Evolutionary conservation across 306 rosid genomes (phyloP), one percentile per base, ranked within the genome.

Genomic region (Mucuna pruriens): DNA sequence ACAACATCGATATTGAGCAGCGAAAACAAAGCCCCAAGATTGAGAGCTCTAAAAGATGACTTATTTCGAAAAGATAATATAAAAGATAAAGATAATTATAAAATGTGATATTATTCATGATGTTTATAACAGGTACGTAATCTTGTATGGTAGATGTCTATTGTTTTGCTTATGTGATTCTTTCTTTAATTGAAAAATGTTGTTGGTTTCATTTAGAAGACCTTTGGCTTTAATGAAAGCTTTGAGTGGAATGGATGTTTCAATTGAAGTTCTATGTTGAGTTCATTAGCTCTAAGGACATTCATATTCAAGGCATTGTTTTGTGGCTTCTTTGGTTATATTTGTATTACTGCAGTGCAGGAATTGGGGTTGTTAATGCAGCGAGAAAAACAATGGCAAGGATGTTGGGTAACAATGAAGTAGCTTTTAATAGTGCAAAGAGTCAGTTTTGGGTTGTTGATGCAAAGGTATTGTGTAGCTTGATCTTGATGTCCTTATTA

Each of bases 371-470:
- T 83, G 88, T 96, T 66, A 93, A 96, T 67, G 87, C 97, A 58
- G 97, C 93, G 42, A 88, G 99, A 66, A 90, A 93, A 86, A 96
- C 99, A 82, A 96, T 96, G 99, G 97, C 99, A 83, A 96, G 99
- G 89, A 93, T 93, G 99, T 74, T 96, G 88, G 99, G 99, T 75
- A 92, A 96, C 82, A 96, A 88, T 84, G 94, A 92, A 84, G 26
- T 70, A 69, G 99, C 99, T 71, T 96, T 88, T 84, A 80, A 90
- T 75, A 90, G 97, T 85, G 99, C 99, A 17, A 80, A 84, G 83
- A 90, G 97, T 64, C 99, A 96, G 87, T 96, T 96, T 80, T 96
- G 99, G 99, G 91, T 96, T 78, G 98, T 96, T 73, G 98, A 96
- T 85, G 99, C 98, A 46, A 73, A 92, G 89, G 99, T 96, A 82